A percentile compares a stretch with the other conserved stretches of the same genome.
Evolutionary conservation across 225 moss, liverwort and hornwort species (phyloP).

Genomic region (Polytrichum formosum): DNA sequence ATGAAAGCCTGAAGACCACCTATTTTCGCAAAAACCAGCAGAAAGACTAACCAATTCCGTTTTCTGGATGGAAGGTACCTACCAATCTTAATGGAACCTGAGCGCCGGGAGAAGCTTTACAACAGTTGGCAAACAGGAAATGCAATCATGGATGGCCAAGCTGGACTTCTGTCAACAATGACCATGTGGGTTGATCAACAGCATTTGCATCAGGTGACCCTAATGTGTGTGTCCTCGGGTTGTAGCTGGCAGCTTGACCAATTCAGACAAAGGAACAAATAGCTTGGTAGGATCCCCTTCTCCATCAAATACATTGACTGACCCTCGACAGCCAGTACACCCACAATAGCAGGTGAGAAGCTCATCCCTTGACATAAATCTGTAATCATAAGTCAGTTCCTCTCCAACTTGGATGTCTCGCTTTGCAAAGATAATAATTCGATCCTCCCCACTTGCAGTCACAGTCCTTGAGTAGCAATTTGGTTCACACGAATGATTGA

Average conservation of each 20-base stretch:
- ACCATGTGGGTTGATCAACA: slow-evolving; percentile 5
- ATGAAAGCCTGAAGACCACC: too few relatives aligned
- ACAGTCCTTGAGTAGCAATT: slow-evolving; percentile 97
- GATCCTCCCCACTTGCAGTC: slow-evolving; percentile 92
- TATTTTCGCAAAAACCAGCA: too few relatives aligned
- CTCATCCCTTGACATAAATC: slow-evolving; percentile 95
- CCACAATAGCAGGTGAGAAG: slow-evolving; percentile 96
- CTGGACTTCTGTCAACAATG: slow-evolving; percentile 13
- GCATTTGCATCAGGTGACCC: slow-evolving; percentile 4
- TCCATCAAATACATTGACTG: slow-evolving; percentile 77
- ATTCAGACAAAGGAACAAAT: slow-evolving; percentile 54
- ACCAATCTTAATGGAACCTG: neutral
- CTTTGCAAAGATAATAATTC: slow-evolving; percentile 96
- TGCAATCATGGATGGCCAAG: slow-evolving; percentile 8
- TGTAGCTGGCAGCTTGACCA: slow-evolving; percentile 59
- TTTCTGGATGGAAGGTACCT: neutral
- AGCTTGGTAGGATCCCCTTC: slow-evolving; percentile 75
- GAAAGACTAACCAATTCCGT: too few relatives aligned
- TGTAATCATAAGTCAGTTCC: slow-evolving; percentile 95
- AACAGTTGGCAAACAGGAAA: neutral
- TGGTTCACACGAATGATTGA: slow-evolving; percentile 99
- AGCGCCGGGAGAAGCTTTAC: neutral
- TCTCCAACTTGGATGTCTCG: slow-evolving; percentile 67
- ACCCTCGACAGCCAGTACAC: slow-evolving; percentile 85
- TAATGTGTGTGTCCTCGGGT: slow-evolving; percentile 57